Conservation (phyloP, 768 basidiomycete species). For the Termitomyces sp. region DNA sequence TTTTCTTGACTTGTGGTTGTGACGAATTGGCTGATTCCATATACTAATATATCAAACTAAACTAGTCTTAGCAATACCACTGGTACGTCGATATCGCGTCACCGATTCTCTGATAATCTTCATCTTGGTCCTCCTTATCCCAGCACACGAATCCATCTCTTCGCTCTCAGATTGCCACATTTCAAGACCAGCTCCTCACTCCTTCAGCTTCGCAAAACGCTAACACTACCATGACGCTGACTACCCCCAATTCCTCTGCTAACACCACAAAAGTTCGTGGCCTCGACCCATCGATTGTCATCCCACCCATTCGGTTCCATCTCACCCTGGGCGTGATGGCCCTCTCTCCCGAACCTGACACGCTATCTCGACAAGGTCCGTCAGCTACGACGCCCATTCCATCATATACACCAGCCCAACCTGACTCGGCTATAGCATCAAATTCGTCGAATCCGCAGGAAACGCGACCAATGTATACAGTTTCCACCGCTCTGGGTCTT, state of each 20-base stretch:
- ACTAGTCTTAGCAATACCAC: no score
- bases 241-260: background rate
- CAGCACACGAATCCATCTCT: conserved; percentile 5
- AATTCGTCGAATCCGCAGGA: no score
- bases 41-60: no score
- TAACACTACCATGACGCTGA: no score
- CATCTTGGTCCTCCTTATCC: no score
- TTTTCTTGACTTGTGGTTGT: no score
- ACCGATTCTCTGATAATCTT: no score
- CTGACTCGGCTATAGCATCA: no score
- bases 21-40: no score
- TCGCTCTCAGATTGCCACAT: background rate
- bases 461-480: conserved; percentile 21
- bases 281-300: conserved; percentile 56
- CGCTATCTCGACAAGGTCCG: background rate
- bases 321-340: conserved; percentile 75
- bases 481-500: conserved; percentile 39
- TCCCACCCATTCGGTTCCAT: conserved; percentile 59
- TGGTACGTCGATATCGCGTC: no score
- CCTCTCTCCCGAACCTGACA: conserved; percentile 24
- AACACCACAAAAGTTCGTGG: conserved; percentile 35
- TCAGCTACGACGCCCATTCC: background rate
- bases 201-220: background rate
- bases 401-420: background rate
- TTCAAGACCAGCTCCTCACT: background rate